Evolutionary conservation across 768 basidiomycete species (phyloP).

Genomic region (Mycena galericulata): DNA sequence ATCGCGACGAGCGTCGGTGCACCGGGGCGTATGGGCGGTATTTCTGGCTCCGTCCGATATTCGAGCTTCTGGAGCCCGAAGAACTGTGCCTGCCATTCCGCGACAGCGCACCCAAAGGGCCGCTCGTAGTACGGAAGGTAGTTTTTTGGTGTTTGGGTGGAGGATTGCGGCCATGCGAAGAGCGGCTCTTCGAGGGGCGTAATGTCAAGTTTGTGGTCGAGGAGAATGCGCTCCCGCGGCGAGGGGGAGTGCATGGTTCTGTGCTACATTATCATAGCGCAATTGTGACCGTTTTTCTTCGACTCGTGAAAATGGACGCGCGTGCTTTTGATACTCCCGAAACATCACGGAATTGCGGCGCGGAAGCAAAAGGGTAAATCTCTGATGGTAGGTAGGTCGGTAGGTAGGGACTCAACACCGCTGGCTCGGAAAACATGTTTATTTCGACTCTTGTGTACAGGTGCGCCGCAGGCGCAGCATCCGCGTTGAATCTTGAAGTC

Average conservation of each 20-base stretch:
- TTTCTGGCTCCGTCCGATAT: constrained; percentile 16
- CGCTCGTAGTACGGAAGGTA: constrained; percentile 20
- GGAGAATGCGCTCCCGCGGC: constrained; percentile 9
- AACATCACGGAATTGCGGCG: too few species aligned
- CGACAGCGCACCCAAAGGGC: constrained; percentile 14
- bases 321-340: too few species aligned
- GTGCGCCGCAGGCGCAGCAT: too few species aligned
- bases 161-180: constrained; percentile 14
- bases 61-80: constrained; percentile 9
- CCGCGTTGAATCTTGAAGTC: too few species aligned
- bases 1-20: constrained; percentile 24
- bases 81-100: constrained; percentile 23
- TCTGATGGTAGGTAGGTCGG: too few species aligned
- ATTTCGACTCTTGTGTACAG: too few species aligned
- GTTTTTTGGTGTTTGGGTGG: background rate
- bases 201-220: constrained; percentile 24
- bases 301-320: too few species aligned
- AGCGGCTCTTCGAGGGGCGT: constrained; percentile 12
- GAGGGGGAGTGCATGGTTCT: constrained; percentile 1
- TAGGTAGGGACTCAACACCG: too few species aligned
- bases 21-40: constrained; percentile 16
- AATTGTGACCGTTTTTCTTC: background rate
- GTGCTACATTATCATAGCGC: background rate
- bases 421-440: too few species aligned
- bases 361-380: too few species aligned